Evolutionary conservation across 140 eudicot genomes (phyloP).

Genomic region (Ambrosia hybrid): DNA sequence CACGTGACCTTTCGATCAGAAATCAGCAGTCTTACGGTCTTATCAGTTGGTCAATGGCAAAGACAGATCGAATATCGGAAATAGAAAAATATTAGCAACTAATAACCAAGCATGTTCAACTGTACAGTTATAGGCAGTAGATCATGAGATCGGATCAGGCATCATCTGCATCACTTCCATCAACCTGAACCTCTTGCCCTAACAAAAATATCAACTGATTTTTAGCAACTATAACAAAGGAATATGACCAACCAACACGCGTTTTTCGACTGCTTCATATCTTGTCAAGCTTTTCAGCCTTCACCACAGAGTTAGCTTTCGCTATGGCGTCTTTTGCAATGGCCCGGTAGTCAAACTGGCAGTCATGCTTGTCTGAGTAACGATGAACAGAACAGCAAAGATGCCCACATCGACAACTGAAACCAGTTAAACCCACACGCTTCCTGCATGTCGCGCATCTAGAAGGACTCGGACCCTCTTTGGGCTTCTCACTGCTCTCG

Average conservation of each 20-base stretch:
- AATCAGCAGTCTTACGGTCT: not conserved
- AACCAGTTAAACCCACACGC: slow-evolving; percentile 47
- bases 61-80: not conserved
- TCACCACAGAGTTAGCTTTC: slow-evolving; percentile 49
- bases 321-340: slow-evolving; percentile 44
- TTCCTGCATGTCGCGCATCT: slow-evolving; percentile 47
- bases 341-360: not conserved
- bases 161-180: slow-evolving; percentile 56
- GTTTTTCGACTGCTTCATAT: slow-evolving; percentile 19
- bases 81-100: not conserved
- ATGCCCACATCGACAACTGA: slow-evolving; percentile 46
- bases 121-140: slow-evolving; percentile 6
- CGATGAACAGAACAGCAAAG: slow-evolving; percentile 26
- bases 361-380: too few species aligned
- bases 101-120: slow-evolving; percentile 2
- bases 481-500: slow-evolving; percentile 38
- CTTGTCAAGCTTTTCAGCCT: slow-evolving; percentile 48
- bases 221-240: slow-evolving; percentile 7
- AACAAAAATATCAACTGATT: not conserved
- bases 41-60: not conserved
- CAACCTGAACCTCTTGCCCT: slow-evolving; percentile 50
- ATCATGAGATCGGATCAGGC: slow-evolving; percentile 9
- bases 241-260: slow-evolving; percentile 5
- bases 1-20: not conserved
- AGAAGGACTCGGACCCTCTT: slow-evolving; percentile 20